A percentile compares a stretch with the other conserved stretches of the same genome.
Conservation (phyloP, 1,284 basidiomycete genomes). For the Laetiporus sulphureus region DNA sequence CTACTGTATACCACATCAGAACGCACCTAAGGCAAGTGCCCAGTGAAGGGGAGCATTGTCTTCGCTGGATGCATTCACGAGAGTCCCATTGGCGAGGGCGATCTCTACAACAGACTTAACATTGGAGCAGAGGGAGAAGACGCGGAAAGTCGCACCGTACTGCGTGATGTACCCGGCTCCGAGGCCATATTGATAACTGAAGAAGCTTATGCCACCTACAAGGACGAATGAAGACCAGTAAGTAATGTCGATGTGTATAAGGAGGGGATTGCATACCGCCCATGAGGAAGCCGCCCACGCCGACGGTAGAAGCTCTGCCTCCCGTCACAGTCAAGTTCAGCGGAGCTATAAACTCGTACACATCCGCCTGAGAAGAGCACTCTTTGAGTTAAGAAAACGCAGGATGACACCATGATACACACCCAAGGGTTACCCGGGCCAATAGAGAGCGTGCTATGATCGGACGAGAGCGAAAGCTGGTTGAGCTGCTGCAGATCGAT, state of each 20-base stretch:
- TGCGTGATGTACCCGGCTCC: not conserved
- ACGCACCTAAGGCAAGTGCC: not conserved
- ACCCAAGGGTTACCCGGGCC: not conserved
- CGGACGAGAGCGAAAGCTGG: not conserved
- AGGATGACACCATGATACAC: not conserved
- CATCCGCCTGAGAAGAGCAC: not conserved
- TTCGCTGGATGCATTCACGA: not conserved
- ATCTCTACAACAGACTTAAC: not conserved
- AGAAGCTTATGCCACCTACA: constrained; percentile 1
- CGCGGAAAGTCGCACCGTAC: not conserved
- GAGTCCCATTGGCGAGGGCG: not conserved
- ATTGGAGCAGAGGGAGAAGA: not conserved
- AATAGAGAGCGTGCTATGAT: not conserved
- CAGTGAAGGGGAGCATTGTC: not conserved
- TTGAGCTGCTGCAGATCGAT: not conserved
- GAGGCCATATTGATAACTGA: constrained; percentile 1
- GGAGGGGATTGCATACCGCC: not conserved
- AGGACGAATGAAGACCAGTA: not conserved
- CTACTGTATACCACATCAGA: not conserved
- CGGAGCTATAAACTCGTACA: not conserved
- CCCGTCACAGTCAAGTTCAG: constrained; percentile 1
- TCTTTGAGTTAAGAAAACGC: not conserved
- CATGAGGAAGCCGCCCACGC: constrained; percentile 1
- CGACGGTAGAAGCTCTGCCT: not conserved
- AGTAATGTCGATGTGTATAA: not conserved